These are phyloP conservation scores for Nigrospora oryzae DNA, from an alignment of 2,329 filamentous ascomycete genomes.

Conservation along the genomic window DNA sequence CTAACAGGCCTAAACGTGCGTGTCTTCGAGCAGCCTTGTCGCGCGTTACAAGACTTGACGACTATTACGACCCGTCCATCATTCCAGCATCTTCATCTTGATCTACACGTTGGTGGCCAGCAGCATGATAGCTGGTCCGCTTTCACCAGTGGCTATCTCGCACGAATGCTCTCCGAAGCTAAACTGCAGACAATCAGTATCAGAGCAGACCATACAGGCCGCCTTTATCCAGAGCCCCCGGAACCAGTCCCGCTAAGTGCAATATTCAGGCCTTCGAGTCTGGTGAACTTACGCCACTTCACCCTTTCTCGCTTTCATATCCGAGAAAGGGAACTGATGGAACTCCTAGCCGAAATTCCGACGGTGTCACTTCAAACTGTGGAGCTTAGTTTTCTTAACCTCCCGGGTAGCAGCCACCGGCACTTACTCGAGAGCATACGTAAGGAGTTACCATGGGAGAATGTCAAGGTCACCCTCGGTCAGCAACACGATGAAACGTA, in stretches of 20 bases:
- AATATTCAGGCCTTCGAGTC: conserved; percentile 20
- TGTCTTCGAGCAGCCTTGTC: conserved; percentile 17
- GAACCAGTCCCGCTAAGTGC: conserved; percentile 10
- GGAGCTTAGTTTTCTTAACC: conserved; percentile 21
- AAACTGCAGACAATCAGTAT: conserved; percentile 15
- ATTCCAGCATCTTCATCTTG: conserved; percentile 18
- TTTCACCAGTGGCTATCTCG: conserved; percentile 9
- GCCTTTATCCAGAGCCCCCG: too few relatives aligned
- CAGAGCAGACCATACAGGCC: conserved; percentile 4
- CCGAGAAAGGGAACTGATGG: conserved; percentile 14
- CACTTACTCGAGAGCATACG: conserved; percentile 12
- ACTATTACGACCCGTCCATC: conserved; percentile 13
- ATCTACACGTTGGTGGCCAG: conserved; percentile 7
- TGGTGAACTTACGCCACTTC: conserved; percentile 20
- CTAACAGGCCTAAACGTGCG: conserved; percentile 20
- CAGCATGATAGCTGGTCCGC: conserved; percentile 3
- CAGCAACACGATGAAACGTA: not conserved
- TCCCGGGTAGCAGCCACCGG: conserved; percentile 2
- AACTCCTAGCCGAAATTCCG: conserved; percentile 17
- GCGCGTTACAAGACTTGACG: conserved; percentile 15
- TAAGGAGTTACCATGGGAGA: conserved; percentile 8
- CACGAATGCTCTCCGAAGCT: conserved; percentile 7
- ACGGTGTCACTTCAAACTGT: conserved; percentile 15
- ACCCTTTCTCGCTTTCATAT: conserved; percentile 17
- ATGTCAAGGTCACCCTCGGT: conserved; percentile 4